A percentile compares a stretch with the other conserved stretches of the same genome.
Evolutionary conservation across 2,329 filamentous ascomycete species (phyloP).

Genomic region (Penicillium sclerotigenum): DNA sequence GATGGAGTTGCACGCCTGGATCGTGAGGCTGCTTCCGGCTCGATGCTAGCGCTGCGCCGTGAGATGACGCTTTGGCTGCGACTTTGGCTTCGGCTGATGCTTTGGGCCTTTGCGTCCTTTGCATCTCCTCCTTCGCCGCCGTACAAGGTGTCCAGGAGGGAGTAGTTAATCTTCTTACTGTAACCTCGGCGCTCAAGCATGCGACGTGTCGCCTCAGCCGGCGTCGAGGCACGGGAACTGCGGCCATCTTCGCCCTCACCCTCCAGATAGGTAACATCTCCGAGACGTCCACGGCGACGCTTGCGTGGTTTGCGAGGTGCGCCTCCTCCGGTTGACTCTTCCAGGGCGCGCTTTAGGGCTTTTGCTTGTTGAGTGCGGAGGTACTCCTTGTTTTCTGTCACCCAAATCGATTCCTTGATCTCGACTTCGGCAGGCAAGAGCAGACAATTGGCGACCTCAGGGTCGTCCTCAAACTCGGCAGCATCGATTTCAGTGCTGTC

Average conservation of each 20-base stretch:
- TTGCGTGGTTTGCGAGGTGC: slow-evolving; percentile 48
- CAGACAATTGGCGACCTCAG: slow-evolving; percentile 77
- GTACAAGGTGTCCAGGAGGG: slow-evolving; percentile 39
- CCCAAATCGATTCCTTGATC: slow-evolving; percentile 89
- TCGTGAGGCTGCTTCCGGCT: slow-evolving; percentile 20
- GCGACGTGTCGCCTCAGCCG: slow-evolving; percentile 65
- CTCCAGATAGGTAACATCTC: slow-evolving; percentile 46
- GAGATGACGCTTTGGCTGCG: slow-evolving; percentile 36
- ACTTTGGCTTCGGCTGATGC: slow-evolving; percentile 31
- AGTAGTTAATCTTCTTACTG: slow-evolving; percentile 73
- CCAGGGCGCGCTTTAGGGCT: slow-evolving; percentile 67
- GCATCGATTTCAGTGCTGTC: slow-evolving; percentile 61
- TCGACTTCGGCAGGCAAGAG: slow-evolving; percentile 69
- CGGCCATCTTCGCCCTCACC: slow-evolving; percentile 58
- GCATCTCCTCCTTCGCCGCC: slow-evolving; percentile 35
- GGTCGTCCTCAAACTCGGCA: slow-evolving; percentile 84
- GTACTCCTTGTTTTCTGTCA: slow-evolving; percentile 92
- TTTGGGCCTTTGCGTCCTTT: slow-evolving; percentile 32
- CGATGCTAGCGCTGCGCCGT: slow-evolving; percentile 28
- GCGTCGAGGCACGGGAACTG: slow-evolving; percentile 62
- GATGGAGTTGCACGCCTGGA: slow-evolving; percentile 16
- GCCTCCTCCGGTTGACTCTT: slow-evolving; percentile 47
- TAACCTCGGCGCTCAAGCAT: slow-evolving; percentile 66
- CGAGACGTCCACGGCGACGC: slow-evolving; percentile 47
- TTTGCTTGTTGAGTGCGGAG: slow-evolving; percentile 83